These are phyloP conservation scores for Bertia moriformis DNA, from an alignment of 2,329 filamentous ascomycete species.

Conservation along the genomic window DNA sequence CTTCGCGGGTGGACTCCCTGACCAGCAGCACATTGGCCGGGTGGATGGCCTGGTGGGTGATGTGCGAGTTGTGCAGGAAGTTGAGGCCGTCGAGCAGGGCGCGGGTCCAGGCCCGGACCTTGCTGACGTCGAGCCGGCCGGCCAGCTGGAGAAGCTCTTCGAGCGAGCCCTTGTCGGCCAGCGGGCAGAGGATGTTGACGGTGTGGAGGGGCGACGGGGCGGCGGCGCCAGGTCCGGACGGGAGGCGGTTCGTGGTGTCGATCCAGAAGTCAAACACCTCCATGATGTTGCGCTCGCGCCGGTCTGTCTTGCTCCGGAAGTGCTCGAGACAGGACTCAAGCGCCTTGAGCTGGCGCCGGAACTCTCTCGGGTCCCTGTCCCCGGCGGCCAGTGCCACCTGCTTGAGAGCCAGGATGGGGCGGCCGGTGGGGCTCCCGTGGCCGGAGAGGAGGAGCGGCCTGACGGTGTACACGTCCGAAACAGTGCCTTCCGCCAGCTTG, in stretches of 20 bases:
- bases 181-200: conserved; percentile 60
- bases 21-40: conserved; percentile 67
- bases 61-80: conserved; percentile 70
- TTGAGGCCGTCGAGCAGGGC: conserved; percentile 80
- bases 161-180: conserved; percentile 70
- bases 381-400: conserved; percentile 45
- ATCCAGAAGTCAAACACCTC: conserved; percentile 76
- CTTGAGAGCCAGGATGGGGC: conserved; percentile 65
- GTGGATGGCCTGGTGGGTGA: conserved; percentile 74
- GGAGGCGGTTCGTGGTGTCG: conserved; percentile 19
- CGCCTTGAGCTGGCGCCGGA: conserved; percentile 63
- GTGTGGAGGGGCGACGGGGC: conserved; percentile 51
- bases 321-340: conserved; percentile 64
- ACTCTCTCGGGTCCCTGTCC: conserved; percentile 41
- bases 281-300: conserved; percentile 65
- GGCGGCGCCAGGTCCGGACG: conserved; percentile 12
- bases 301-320: conserved; percentile 50
- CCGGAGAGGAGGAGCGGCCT: conserved; percentile 46
- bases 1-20: conserved; percentile 51
- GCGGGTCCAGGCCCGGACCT: conserved; percentile 77
- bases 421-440: conserved; percentile 37
- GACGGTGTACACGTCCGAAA: conserved; percentile 59
- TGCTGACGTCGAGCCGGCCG: conserved; percentile 57
- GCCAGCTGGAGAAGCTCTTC: conserved; percentile 70
- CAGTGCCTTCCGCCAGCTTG: conserved; percentile 47